Conservation (phyloP, 1,284 basidiomycete species). For the Cutaneotrichosporon arboriforme region DNA sequence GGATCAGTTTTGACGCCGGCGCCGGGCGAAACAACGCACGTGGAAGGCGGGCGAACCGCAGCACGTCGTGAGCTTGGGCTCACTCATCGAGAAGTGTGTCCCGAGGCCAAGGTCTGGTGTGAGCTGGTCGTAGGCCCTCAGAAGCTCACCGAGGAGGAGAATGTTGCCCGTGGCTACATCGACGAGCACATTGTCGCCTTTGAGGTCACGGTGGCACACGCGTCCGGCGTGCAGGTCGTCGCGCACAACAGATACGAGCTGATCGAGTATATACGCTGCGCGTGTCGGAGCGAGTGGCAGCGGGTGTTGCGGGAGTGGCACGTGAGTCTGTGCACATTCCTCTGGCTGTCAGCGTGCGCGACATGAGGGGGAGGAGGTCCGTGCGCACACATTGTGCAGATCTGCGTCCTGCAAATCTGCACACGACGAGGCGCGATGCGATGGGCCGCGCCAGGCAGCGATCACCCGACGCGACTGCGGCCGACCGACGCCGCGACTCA, state of each 20-base stretch:
- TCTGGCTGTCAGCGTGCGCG: conserved; percentile 25
- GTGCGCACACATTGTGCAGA: background rate
- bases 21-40: conserved; percentile 27
- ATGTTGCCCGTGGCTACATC: conserved; percentile 44
- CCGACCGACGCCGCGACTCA: conserved; percentile 15
- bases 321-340: conserved; percentile 29
- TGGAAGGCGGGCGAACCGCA: conserved; percentile 54
- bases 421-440: too few species aligned
- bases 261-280: conserved; percentile 52
- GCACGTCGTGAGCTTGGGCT: conserved; percentile 55
- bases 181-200: conserved; percentile 48
- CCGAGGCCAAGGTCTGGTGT: conserved; percentile 54
- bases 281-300: conserved; percentile 48
- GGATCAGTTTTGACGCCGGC: background rate
- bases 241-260: conserved; percentile 53
- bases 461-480: background rate
- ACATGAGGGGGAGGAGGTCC: too few species aligned
- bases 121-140: background rate
- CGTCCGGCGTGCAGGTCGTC: conserved; percentile 52
- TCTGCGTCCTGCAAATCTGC: conserved; percentile 20
- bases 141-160: conserved; percentile 49
- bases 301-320: conserved; percentile 31
- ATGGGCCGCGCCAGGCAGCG: too few species aligned
- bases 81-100: conserved; percentile 54
- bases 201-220: conserved; percentile 57